Conservation (phyloP, 768 basidiomycete genomes). For the Amanita phalloides region DNA sequence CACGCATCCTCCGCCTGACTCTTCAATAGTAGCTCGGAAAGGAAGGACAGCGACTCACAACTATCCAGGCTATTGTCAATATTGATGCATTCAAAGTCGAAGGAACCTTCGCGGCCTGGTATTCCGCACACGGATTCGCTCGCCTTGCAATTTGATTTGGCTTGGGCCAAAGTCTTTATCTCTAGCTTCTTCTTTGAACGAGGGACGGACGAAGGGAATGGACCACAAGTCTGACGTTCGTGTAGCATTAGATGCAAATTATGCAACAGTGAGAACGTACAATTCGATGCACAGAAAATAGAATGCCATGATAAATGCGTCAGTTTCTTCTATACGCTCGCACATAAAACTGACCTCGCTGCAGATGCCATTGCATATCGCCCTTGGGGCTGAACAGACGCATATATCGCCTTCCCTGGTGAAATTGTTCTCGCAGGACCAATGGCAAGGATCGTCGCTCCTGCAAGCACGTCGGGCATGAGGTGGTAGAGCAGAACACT, state of each 20-base stretch:
- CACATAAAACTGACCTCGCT: constrained; percentile 17
- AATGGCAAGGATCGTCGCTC: constrained; percentile 23
- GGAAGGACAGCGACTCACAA: constrained; percentile 18
- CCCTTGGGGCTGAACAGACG: constrained; percentile 23
- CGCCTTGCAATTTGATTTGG: constrained; percentile 16
- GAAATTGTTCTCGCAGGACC: constrained; percentile 20
- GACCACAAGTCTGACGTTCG: constrained; percentile 23
- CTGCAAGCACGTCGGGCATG: constrained; percentile 21
- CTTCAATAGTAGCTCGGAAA: not conserved
- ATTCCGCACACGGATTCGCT: constrained; percentile 27
- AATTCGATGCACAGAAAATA: not conserved
- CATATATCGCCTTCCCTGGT: constrained; percentile 19
- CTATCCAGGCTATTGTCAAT: constrained; percentile 23
- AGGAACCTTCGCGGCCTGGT: constrained; percentile 16
- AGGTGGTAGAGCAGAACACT: constrained; percentile 20
- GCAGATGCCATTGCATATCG: constrained; percentile 31
- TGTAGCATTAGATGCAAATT: not conserved
- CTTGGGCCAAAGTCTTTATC: constrained; percentile 19
- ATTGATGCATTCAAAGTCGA: constrained; percentile 29
- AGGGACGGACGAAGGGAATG: constrained; percentile 19
- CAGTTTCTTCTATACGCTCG: not conserved
- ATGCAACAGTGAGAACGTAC: not conserved
- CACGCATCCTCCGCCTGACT: constrained; percentile 30
- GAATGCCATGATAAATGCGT: not conserved
- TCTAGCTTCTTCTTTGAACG: constrained; percentile 10